Evolutionary conservation across 208 protist species (phyloP).

Genomic region (Trypanosoma avium): DNA sequence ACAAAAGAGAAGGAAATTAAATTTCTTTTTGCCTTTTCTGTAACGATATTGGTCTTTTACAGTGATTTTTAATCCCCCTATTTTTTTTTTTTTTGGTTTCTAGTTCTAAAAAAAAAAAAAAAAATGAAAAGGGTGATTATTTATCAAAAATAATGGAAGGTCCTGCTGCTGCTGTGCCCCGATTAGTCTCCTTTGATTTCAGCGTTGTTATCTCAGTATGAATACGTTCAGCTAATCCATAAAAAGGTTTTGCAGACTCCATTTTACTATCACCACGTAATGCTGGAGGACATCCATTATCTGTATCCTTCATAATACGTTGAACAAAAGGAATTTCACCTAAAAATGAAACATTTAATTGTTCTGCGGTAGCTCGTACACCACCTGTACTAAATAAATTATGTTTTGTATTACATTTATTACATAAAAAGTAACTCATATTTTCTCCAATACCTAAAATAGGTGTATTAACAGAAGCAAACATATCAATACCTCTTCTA

Average conservation of each 20-base stretch:
- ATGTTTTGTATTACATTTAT: slow-evolving; percentile 80
- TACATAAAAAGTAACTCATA: slow-evolving; percentile 97
- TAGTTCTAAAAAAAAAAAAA: too few species aligned
- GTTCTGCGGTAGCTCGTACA: slow-evolving; percentile 79
- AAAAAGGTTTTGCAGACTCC: slow-evolving; percentile 79
- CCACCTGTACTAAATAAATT: slow-evolving; percentile 94
- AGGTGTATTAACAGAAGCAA: slow-evolving; percentile 94
- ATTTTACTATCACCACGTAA: slow-evolving; percentile 72
- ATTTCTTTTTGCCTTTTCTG: too few species aligned
- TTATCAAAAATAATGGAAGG: slow-evolving; percentile 53
- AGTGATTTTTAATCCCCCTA: too few species aligned
- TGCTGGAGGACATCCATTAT: slow-evolving; percentile 91
- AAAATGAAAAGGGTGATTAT: too few species aligned
- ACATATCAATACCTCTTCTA: slow-evolving; percentile 93
- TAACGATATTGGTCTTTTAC: too few species aligned
- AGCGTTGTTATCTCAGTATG: slow-evolving; percentile 28
- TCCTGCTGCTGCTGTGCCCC: background rate
- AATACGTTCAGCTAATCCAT: slow-evolving; percentile 66
- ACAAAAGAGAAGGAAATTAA: too few species aligned
- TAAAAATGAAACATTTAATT: slow-evolving; percentile 89
- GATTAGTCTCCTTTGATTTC: slow-evolving; percentile 19
- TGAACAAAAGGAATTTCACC: slow-evolving; percentile 92
- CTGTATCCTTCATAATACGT: slow-evolving; percentile 89
- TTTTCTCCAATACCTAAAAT: slow-evolving; percentile 97
- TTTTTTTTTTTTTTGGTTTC: background rate